phyloP scores from a whole-genome alignment of 108 stramenopile species.

The Aurantiochytrium sp. region DNA sequence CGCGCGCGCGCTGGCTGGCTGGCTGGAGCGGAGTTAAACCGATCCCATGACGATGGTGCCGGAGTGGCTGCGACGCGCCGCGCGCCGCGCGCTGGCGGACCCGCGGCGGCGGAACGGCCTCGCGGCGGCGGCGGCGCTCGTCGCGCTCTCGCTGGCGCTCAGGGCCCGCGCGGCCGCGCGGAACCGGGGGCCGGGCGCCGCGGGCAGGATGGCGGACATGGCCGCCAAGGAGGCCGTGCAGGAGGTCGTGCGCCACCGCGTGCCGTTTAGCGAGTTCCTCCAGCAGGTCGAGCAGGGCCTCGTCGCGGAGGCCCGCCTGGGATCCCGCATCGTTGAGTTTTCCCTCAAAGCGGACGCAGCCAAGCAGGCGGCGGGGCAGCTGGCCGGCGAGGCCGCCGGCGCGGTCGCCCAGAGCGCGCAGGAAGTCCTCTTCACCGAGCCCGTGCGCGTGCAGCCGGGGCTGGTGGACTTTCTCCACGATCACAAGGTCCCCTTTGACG shows the following conservation, averaged over 20 bases:
- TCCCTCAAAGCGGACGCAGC: neutral
- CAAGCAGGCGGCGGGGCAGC: no score
- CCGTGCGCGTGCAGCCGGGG: constrained; percentile 9
- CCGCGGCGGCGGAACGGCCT: neutral
- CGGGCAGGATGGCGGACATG: neutral
- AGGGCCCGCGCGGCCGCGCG: neutral
- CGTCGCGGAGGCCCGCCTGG: neutral
- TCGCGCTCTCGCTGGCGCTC: neutral
- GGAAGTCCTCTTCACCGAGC: neutral
- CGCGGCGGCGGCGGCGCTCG: neutral
- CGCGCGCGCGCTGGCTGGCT: no score
- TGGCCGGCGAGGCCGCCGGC: neutral
- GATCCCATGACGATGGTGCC: no score
- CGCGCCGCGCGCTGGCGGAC: no score
- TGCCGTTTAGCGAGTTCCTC: neutral
- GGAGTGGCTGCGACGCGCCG: no score
- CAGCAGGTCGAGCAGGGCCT: neutral
- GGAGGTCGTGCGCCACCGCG: neutral
- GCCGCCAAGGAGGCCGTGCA: neutral
- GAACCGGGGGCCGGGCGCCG: neutral
- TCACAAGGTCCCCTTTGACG: constrained; percentile 13
- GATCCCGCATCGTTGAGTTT: neutral
- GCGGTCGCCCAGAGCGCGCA: neutral
- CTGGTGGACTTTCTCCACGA: constrained; percentile 20
- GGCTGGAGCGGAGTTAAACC: no score